A percentile compares a stretch with the other conserved stretches of the same genome.
phyloP scores from a whole-genome alignment of 1,139 yeast species.

The Pichia sp. region DNA sequence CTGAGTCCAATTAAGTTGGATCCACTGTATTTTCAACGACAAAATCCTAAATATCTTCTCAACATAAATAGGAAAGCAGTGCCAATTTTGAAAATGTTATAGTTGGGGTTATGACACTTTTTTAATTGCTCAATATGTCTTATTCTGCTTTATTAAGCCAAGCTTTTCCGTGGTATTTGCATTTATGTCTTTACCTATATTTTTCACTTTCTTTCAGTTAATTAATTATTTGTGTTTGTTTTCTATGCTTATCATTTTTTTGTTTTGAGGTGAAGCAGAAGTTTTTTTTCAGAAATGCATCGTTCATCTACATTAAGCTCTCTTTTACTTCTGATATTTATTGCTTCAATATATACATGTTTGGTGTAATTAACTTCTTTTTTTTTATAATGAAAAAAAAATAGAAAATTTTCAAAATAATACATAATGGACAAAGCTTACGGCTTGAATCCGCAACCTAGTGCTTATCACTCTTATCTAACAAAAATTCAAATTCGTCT shows the following conservation, averaged over 20 bases:
- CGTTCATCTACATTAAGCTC: neutral
- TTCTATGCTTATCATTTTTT: constrained; percentile 10
- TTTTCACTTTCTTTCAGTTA: neutral
- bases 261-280: constrained; percentile 2
- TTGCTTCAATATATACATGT: constrained; percentile 11
- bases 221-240: constrained; percentile 16
- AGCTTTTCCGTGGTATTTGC: constrained; percentile 1
- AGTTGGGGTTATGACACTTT: constrained; percentile 5
- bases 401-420: neutral
- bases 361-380: constrained; percentile 15
- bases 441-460: neutral
- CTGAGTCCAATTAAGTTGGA: constrained; percentile 11
- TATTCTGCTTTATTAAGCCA: neutral
- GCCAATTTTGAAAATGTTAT: neutral
- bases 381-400: constrained; percentile 11
- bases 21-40: neutral
- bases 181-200: neutral
- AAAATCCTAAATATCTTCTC: neutral
- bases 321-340: constrained; percentile 4
- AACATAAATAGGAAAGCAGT: neutral
- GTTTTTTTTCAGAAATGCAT: constrained; percentile 5
- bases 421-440: neutral
- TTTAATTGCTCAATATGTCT: neutral
- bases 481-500: constrained; percentile 15
- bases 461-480: constrained; percentile 7